phyloP scores from a whole-genome alignment of 2,329 filamentous ascomycete genomes.

The Onygenales sp. region DNA sequence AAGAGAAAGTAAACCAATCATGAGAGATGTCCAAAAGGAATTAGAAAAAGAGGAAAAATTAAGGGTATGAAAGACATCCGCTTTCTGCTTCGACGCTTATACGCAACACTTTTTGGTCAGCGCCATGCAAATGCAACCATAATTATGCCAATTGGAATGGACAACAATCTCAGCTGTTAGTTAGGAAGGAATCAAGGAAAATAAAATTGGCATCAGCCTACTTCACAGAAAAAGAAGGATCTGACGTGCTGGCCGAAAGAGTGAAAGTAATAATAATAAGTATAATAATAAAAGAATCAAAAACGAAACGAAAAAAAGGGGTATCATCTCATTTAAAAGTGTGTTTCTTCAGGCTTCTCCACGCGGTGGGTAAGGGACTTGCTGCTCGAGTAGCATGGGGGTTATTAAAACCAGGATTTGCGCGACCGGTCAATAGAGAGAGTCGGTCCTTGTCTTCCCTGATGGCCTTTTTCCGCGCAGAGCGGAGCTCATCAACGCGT shows the following conservation, averaged over 20 bases:
- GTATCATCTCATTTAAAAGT: conserved; percentile 15
- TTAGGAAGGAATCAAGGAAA: background rate
- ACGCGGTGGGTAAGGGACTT: conserved; percentile 7
- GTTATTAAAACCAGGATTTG: conserved; percentile 4
- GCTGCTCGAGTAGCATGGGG: conserved; percentile 5
- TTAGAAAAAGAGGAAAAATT: background rate
- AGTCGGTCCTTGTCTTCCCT: conserved; percentile 31
- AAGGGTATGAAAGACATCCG: background rate
- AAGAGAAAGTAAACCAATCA: background rate
- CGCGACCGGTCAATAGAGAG: conserved; percentile 20
- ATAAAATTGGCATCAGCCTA: background rate
- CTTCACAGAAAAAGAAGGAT: background rate
- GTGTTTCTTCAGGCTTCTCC: conserved; percentile 12
- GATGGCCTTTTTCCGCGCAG: conserved; percentile 51
- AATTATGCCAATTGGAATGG: background rate
- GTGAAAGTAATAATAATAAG: background rate
- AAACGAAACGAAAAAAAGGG: conserved; percentile 9
- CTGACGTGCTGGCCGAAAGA: background rate
- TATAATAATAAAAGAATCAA: background rate
- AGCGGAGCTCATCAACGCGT: conserved; percentile 65
- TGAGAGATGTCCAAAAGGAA: background rate
- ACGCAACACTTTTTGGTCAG: background rate
- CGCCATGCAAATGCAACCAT: background rate
- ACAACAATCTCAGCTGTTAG: background rate
- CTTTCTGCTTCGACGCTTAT: background rate